Conservation (phyloP, 2,329 filamentous ascomycete species). For the Fusarium burgessii region DNA sequence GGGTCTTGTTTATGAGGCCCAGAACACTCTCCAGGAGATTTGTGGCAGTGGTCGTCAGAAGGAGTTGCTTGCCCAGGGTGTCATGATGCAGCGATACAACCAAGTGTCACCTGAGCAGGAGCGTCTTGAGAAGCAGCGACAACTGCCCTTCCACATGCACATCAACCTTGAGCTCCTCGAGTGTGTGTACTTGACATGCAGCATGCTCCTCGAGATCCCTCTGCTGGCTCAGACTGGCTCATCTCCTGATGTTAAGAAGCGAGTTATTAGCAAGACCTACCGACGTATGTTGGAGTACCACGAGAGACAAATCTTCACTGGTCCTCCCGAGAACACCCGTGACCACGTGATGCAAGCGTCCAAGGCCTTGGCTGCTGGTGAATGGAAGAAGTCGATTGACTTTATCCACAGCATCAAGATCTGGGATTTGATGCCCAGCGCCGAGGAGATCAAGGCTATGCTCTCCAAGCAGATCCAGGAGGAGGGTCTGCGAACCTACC, state of each 20-base stretch:
- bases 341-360: constrained; percentile 99
- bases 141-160: constrained; percentile 99
- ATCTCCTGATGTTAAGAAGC: constrained; percentile 95
- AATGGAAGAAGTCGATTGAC: constrained; percentile 96
- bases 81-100: constrained; percentile 97
- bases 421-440: constrained; percentile 96
- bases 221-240: constrained; percentile 96
- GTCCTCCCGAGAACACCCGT: constrained; percentile 97
- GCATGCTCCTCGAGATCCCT: constrained; percentile 98
- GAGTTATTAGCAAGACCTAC: constrained; percentile 99
- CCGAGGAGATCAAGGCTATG: constrained; percentile 95
- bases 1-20: constrained; percentile 95
- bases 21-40: constrained; percentile 97
- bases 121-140: constrained; percentile 94
- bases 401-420: constrained; percentile 99
- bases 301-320: constrained; percentile 98
- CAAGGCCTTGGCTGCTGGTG: constrained; percentile 93
- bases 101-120: constrained; percentile 98
- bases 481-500: constrained; percentile 96
- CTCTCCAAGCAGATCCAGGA: constrained; percentile 98
- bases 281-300: constrained; percentile 99
- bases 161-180: constrained; percentile 99
- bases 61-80: constrained; percentile 95
- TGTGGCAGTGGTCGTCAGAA: constrained; percentile 98
- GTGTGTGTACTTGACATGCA: constrained; percentile 98